Evolutionary conservation across 768 basidiomycete genomes (phyloP), one percentile per base, ranked within the genome.

Genomic region (Suillus placidus): DNA sequence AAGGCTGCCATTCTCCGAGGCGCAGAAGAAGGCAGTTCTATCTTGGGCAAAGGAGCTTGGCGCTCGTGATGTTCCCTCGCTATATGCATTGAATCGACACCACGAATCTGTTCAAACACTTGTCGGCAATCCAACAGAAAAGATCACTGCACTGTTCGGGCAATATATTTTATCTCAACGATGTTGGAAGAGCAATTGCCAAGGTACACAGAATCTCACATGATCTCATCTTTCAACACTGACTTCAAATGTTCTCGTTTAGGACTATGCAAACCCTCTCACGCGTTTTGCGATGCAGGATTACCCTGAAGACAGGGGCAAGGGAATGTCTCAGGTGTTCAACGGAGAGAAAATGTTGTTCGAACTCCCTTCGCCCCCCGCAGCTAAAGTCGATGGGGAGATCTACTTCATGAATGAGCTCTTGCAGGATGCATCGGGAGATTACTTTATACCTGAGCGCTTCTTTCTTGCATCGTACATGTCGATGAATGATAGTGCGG

Each of bases 331-430:
- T 0, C 68, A 79, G 56, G 71, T 74, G 0, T 73, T 71, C 60
- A 70, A 78, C 49, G 70, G 71, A 3, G 61, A 34, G 0, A 79
- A 79, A 35, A 77, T 77, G 76, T 65, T 77, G 2, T 35, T 66
- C 0, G 74, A 74, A 32, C 71, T 74, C 20, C 75, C 72, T 2
- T 64, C 69, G 1, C 73, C 73, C 4, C 78, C 73, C 0, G 71
- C 71, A 65, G 70, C 77, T 14, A 67, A 54, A 13, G 62, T 70
- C 2, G 45, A 68, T 1, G n/a, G 35, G 0, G 35, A 68, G 1
- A 64, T 77, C 26, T 75, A 67, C 38, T 79, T 71, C 45, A 56
- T 74, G 1, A 47, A 76, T 10, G 69, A 76, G 58, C 64, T 79
- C 1, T 62, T 72, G 2, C 61, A 64, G 14, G 43, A 64, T 12